Evolutionary conservation across 495 filamentous ascomycete species (phyloP).

Genomic region (Penicillium cinerascens): DNA sequence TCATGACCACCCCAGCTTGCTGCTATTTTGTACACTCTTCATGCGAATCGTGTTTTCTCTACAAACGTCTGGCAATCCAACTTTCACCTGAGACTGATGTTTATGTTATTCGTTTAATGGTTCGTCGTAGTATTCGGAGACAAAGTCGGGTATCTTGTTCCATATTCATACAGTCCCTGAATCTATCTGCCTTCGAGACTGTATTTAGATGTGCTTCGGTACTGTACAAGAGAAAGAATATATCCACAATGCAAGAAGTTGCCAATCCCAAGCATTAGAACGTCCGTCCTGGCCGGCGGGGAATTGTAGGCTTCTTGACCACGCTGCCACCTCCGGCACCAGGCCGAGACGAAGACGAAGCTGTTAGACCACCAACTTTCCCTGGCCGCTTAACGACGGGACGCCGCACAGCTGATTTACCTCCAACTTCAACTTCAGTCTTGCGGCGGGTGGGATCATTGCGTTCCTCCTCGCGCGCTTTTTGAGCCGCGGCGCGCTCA

Average conservation of each 20-base stretch:
- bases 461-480: slow-evolving; percentile 49
- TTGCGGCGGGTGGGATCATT: slow-evolving; percentile 34
- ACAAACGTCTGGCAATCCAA: background rate
- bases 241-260: too few relatives aligned
- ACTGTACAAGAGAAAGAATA: background rate
- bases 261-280: slow-evolving; percentile 31
- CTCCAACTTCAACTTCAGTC: slow-evolving; percentile 39
- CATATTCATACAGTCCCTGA: background rate
- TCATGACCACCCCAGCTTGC: too few relatives aligned
- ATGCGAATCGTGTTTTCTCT: too few relatives aligned
- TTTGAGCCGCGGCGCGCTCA: slow-evolving; percentile 53
- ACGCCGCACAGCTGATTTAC: slow-evolving; percentile 35
- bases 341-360: slow-evolving; percentile 34
- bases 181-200: background rate
- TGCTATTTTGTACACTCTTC: too few relatives aligned
- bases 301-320: slow-evolving; percentile 59
- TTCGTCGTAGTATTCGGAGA: background rate
- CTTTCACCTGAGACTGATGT: background rate
- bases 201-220: background rate
- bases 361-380: slow-evolving; percentile 41
- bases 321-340: slow-evolving; percentile 42
- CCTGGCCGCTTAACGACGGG: slow-evolving; percentile 35
- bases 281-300: slow-evolving; percentile 52
- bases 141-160: slow-evolving; percentile 3
- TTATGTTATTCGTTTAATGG: too few relatives aligned